Evolutionary conservation across 768 basidiomycete genomes (phyloP).

Genomic region (Tylopilus sp.): DNA sequence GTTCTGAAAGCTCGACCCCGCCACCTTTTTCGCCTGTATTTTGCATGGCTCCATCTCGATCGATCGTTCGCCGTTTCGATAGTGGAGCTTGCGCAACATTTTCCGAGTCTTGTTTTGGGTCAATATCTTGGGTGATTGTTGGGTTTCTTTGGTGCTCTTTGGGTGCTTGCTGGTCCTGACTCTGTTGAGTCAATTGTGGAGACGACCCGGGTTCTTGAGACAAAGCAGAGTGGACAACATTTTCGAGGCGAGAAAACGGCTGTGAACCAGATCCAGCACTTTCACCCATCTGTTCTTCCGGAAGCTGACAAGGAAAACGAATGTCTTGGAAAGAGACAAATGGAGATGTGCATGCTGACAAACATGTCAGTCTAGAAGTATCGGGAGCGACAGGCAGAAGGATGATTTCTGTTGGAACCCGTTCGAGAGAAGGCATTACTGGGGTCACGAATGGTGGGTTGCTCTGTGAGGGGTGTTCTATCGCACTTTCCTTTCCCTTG

Average conservation of each 20-base stretch:
- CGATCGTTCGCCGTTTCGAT: conserved; percentile 17
- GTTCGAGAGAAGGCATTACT: background rate
- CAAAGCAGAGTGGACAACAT: conserved; percentile 3
- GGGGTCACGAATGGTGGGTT: background rate
- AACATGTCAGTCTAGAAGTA: background rate
- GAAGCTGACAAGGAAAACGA: background rate
- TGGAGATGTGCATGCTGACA: conserved; percentile 14
- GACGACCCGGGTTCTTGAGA: background rate
- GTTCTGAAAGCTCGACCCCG: background rate
- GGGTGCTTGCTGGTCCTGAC: conserved; percentile 1
- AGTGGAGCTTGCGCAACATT: background rate
- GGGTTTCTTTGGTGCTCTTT: background rate
- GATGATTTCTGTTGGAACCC: conserved; percentile 1
- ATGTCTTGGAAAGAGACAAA: conserved; percentile 7
- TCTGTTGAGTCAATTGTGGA: background rate
- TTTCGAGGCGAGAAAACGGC: conserved; percentile 18
- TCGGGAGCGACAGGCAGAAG: background rate
- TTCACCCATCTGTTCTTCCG: background rate
- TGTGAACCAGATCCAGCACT: background rate
- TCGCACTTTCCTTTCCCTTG: conserved; percentile 6
- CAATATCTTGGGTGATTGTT: background rate
- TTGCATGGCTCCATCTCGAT: background rate
- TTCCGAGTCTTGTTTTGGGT: background rate
- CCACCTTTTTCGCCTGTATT: background rate
- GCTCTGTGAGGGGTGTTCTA: background rate